Conservation (phyloP, 1,284 basidiomycete genomes). For the Mycosarcoma maydis region DNA sequence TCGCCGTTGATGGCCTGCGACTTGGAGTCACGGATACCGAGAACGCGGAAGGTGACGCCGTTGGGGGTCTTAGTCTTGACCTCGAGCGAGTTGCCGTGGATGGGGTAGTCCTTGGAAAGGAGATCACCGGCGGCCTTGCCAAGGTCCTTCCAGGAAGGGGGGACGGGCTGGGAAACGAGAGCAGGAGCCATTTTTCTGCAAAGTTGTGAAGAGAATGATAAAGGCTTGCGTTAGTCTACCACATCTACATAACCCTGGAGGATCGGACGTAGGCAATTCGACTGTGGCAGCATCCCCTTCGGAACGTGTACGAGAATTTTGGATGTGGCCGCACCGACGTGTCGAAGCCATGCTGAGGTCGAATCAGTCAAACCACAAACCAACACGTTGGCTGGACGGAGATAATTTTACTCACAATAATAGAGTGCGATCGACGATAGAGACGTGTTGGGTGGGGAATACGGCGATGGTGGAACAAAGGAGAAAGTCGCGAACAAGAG, state of each 20-base stretch:
- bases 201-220: constrained; percentile 3
- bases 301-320: too few relatives aligned
- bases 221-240: neutral
- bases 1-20: constrained; percentile 65
- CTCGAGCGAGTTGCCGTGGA: constrained; percentile 73
- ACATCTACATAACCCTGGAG: too few relatives aligned
- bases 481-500: neutral
- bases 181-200: constrained; percentile 31
- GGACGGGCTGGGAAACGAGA: constrained; percentile 59
- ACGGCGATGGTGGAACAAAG: constrained; percentile 23
- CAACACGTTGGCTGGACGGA: too few relatives aligned
- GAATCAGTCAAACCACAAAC: too few relatives aligned
- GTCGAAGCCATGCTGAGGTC: too few relatives aligned
- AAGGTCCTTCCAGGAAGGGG: constrained; percentile 66
- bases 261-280: too few relatives aligned
- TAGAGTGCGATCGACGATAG: constrained; percentile 17
- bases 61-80: constrained; percentile 93
- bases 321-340: too few relatives aligned
- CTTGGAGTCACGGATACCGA: constrained; percentile 66
- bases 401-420: constrained; percentile 13
- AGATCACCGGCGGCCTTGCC: constrained; percentile 89
- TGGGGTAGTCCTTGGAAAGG: constrained; percentile 90
- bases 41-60: constrained; percentile 69
- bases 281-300: too few relatives aligned
- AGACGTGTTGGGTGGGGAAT: constrained; percentile 14